Evolutionary conservation across 192 early-diverging fungal genomes (phyloP).

Genomic region (Diversispora epigaea): DNA sequence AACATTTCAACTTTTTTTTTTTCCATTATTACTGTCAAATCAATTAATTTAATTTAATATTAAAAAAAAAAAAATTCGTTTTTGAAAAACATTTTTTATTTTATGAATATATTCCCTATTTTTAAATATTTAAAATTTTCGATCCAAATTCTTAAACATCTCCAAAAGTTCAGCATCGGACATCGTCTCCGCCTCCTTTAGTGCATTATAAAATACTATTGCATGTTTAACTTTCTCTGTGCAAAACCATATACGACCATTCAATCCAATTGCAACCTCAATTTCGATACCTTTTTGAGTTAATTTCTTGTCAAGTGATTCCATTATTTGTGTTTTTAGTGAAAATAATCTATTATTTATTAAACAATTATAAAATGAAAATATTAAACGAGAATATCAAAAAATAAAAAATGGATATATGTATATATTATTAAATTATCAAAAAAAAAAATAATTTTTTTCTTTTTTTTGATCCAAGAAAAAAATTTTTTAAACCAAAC

Average conservation of each 20-base stretch:
- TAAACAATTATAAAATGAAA: background rate
- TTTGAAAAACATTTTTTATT: no score
- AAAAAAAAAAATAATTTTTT: no score
- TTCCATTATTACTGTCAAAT: no score
- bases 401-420: background rate
- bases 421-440: no score
- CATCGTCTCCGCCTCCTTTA: slow-evolving; percentile 72
- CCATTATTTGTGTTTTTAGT: slow-evolving; percentile 61
- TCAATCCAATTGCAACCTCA: slow-evolving; percentile 89
- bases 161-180: slow-evolving; percentile 27
- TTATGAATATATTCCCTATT: no score
- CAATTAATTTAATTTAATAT: no score
- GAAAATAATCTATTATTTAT: slow-evolving; percentile 49
- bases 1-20: no score
- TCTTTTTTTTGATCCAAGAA: no score
- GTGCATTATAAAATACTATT: slow-evolving; percentile 66
- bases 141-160: background rate
- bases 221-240: slow-evolving; percentile 60
- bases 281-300: slow-evolving; percentile 76
- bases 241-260: slow-evolving; percentile 93
- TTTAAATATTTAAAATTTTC: no score
- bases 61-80: no score
- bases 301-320: slow-evolving; percentile 56
- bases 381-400: background rate
- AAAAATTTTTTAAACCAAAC: no score